Evolutionary conservation across 1,139 yeast species (phyloP), one percentile per base, ranked within the genome.

Genomic region (Saccharomyces uvarum): DNA sequence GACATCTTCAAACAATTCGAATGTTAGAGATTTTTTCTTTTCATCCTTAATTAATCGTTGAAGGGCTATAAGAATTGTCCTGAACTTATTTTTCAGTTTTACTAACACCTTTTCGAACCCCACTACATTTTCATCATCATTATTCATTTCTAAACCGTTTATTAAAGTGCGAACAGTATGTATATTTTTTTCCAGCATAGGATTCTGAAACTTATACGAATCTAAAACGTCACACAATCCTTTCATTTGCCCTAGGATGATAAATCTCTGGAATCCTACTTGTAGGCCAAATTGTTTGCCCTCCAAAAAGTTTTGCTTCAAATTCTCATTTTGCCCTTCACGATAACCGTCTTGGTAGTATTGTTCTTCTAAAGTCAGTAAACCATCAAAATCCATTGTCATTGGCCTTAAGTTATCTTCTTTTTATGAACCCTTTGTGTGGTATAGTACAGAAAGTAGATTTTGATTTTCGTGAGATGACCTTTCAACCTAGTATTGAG

Each of bases 271-370:
- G 64, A 81, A 86, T 0, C 90, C 95, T 0, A 89, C 84, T 64
- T 88, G 95, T 52, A 85, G 76, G 0, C 96, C 96, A 63, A 78
- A 85, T 60, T 85, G 88, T 61, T 82, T 83, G 1, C 96, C 96
- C 67, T 87, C 95, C 1, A 77, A 59, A 53, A 71, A 74, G 50
- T 93, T 91, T 48, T 83, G 84, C 52, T 68, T 64, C 51, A 74
- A 75, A 0, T 82, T 81, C 50, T 75, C 82, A 8, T 63, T 61
- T 14, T 68, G 64, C 0, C 85, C 86, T 52, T 80, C 81, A 41
- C 66, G 63, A 58, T 66, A 78, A 7, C 96, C 96, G 57, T 80
- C 80, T 13, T 77, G 67, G 65, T 85, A 88, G 66, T 77, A 83
- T 49, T 78, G 53, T 51, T 69, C 70, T 47, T 69, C 72, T 29